Evolutionary conservation across 2,329 filamentous ascomycete genomes (phyloP).

Genomic region (Nakataea oryzae): DNA sequence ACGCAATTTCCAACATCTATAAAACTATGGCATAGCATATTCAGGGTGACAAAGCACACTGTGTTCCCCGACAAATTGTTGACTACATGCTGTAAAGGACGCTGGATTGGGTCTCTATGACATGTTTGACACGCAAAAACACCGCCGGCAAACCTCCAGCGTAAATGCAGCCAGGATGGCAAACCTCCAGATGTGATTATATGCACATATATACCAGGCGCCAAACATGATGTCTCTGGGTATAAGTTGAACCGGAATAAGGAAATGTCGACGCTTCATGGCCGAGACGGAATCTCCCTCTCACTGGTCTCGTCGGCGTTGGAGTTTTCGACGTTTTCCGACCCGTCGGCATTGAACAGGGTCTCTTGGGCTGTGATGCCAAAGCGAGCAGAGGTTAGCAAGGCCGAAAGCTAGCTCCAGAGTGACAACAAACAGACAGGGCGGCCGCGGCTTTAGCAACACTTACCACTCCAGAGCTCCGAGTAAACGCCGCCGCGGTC

Average conservation of each 20-base stretch:
- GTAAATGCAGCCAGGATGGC: too few relatives aligned
- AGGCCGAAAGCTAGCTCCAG: too few relatives aligned
- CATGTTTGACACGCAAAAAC: too few relatives aligned
- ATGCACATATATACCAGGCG: not conserved
- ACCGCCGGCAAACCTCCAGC: too few relatives aligned
- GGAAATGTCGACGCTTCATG: not conserved
- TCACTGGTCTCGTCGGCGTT: not conserved
- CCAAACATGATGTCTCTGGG: not conserved
- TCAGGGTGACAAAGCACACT: too few relatives aligned
- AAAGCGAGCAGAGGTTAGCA: not conserved
- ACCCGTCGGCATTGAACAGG: constrained; percentile 4
- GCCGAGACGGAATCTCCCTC: not conserved
- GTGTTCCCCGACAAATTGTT: too few relatives aligned
- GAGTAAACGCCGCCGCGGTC: constrained; percentile 72
- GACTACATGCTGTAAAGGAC: too few relatives aligned
- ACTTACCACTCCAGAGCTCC: constrained; percentile 63
- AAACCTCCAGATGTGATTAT: not conserved
- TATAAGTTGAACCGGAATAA: not conserved
- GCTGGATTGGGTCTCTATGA: too few relatives aligned
- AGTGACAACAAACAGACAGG: too few relatives aligned
- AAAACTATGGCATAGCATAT: too few relatives aligned
- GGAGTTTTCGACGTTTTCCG: constrained; percentile 1
- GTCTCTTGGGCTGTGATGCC: constrained; percentile 11
- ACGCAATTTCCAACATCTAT: too few relatives aligned
- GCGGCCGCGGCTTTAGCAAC: too few relatives aligned